Conservation (phyloP, 2,329 filamentous ascomycete genomes). For the Sclerotinia minor region DNA sequence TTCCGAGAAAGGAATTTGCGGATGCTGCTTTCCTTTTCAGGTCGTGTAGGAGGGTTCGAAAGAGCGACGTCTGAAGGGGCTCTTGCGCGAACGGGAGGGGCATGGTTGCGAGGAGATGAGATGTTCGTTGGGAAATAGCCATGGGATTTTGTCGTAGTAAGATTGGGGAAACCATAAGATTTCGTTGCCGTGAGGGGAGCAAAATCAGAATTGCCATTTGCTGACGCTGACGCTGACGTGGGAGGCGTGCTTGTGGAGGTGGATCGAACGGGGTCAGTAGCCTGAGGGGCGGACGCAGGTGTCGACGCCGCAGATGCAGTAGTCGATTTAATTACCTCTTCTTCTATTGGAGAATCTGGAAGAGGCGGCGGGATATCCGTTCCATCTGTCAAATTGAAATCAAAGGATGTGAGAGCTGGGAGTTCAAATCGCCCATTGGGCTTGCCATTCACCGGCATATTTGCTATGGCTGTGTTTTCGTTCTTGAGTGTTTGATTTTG, state of each 20-base stretch:
- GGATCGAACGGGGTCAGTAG: background rate
- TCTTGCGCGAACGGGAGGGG: background rate
- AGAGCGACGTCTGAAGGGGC: slow-evolving; percentile 27
- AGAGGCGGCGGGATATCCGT: slow-evolving; percentile 43
- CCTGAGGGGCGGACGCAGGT: background rate
- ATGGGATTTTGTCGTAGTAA: slow-evolving; percentile 6
- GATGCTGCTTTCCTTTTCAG: slow-evolving; percentile 42
- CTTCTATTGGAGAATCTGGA: slow-evolving; percentile 40
- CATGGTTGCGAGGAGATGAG: slow-evolving; percentile 7
- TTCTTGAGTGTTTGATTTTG: background rate
- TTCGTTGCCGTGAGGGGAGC: background rate
- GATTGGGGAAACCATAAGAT: slow-evolving; percentile 1
- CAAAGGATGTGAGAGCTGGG: slow-evolving; percentile 39
- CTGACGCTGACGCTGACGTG: slow-evolving; percentile 1
- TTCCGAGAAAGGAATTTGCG: slow-evolving; percentile 43
- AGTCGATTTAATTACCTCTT: slow-evolving; percentile 28
- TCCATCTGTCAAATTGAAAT: slow-evolving; percentile 42
- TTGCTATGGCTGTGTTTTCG: background rate
- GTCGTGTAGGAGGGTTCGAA: slow-evolving; percentile 28
- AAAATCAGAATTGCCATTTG: slow-evolving; percentile 18
- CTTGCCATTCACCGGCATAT: slow-evolving; percentile 37
- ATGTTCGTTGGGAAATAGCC: slow-evolving; percentile 8
- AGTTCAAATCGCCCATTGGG: slow-evolving; percentile 41
- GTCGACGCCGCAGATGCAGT: slow-evolving; percentile 23
- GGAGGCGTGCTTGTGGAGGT: slow-evolving; percentile 12